Percentiles rank a stretch among this genome's conserved stretches.
phyloP scores from a whole-genome alignment of 257 asterid species.

The Plantago major region DNA sequence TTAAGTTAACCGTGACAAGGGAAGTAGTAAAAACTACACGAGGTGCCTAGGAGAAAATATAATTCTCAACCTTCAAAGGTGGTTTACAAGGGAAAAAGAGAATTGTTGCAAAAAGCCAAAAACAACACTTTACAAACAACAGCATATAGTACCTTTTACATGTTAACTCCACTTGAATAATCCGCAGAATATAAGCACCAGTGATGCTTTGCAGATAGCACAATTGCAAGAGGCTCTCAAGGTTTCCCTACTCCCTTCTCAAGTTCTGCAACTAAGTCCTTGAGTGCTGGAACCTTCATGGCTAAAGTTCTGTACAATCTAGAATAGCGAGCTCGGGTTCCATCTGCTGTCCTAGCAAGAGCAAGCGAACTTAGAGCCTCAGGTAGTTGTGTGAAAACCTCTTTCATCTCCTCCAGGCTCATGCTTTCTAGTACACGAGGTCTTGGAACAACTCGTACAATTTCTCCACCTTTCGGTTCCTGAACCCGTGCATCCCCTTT shows the following conservation, averaged over 20 bases:
- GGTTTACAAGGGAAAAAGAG: no score
- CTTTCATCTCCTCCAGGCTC: conserved; percentile 82
- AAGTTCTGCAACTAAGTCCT: conserved; percentile 82
- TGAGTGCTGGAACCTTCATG: conserved; percentile 92
- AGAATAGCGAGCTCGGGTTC: conserved; percentile 92
- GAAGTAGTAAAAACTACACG: no score
- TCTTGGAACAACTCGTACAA: conserved; percentile 76
- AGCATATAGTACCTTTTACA: no score
- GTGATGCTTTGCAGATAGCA: no score
- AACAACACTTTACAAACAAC: no score
- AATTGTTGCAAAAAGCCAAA: no score
- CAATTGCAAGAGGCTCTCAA: neutral
- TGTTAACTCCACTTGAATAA: no score
- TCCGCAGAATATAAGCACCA: no score
- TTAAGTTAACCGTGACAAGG: no score
- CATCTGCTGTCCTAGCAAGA: conserved; percentile 90
- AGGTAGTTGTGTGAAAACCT: conserved; percentile 64
- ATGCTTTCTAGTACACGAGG: conserved; percentile 67
- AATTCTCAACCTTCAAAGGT: no score
- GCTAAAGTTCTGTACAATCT: conserved; percentile 91
- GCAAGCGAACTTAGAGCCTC: conserved; percentile 89
- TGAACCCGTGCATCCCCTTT: conserved; percentile 90
- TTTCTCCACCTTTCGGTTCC: conserved; percentile 95
- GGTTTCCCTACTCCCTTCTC: conserved; percentile 63
- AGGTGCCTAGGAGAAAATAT: no score